Evolutionary conservation across 1,139 yeast species (phyloP).

Genomic region (Yamadazyma songkhlaensis): DNA sequence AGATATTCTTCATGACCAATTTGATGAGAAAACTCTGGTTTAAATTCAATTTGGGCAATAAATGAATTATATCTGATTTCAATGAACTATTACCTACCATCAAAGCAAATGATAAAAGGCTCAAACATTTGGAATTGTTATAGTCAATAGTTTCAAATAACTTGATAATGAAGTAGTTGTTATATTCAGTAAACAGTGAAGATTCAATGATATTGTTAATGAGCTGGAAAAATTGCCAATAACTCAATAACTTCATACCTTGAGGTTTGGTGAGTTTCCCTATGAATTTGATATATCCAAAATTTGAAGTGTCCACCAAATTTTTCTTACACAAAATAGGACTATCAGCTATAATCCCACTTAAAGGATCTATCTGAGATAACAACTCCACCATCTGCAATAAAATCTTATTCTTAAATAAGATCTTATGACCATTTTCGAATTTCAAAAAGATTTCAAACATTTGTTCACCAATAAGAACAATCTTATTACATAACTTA

Average conservation of each 20-base stretch:
- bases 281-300: constrained; percentile 75
- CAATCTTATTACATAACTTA: constrained; percentile 51
- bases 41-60: constrained; percentile 21
- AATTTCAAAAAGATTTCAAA: constrained; percentile 59
- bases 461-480: constrained; percentile 71
- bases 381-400: constrained; percentile 87
- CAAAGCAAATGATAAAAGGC: constrained; percentile 63
- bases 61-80: constrained; percentile 9
- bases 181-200: constrained; percentile 20
- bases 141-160: constrained; percentile 64
- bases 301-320: constrained; percentile 61
- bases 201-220: constrained; percentile 69
- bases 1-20: constrained; percentile 59
- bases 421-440: constrained; percentile 66
- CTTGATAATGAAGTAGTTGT: constrained; percentile 56
- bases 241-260: constrained; percentile 68
- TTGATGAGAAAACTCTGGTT: constrained; percentile 41
- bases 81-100: constrained; percentile 53
- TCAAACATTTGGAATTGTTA: constrained; percentile 60
- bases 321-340: constrained; percentile 67
- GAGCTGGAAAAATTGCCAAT: constrained; percentile 84
- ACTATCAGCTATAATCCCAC: constrained; percentile 71
- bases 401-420: constrained; percentile 70
- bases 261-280: constrained; percentile 66
- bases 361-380: constrained; percentile 79